Percentiles rank a stretch among this genome's conserved stretches.
phyloP scores from a whole-genome alignment of 768 basidiomycete genomes.

The Boletus vermiculosoides region DNA sequence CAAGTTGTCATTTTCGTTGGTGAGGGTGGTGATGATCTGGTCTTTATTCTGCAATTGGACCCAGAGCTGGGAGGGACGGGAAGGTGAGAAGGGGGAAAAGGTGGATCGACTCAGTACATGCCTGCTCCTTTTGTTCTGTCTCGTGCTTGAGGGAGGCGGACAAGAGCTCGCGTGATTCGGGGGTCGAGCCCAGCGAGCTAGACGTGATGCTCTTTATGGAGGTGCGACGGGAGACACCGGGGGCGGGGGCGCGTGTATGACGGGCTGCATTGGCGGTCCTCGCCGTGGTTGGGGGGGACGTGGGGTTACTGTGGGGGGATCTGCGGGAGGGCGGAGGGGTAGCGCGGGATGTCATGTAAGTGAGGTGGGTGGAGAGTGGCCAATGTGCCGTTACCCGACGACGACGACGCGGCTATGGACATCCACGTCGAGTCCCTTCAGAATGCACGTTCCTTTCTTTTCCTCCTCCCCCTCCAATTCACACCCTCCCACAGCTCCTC shows the following conservation, averaged over 20 bases:
- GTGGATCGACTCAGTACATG: conserved; percentile 30
- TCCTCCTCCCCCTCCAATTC: conserved; percentile 3
- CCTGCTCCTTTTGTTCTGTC: conserved; percentile 81
- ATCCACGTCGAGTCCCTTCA: conserved; percentile 35
- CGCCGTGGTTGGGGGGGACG: conserved; percentile 40
- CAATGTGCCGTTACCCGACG: conserved; percentile 2
- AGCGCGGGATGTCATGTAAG: conserved; percentile 38
- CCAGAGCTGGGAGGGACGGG: conserved; percentile 53
- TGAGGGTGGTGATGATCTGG: conserved; percentile 57
- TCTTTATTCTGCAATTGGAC: conserved; percentile 79
- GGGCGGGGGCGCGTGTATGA: conserved; percentile 51
- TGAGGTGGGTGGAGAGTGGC: conserved; percentile 28
- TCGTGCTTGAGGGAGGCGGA: conserved; percentile 68
- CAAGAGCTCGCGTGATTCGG: conserved; percentile 56
- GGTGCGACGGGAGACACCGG: conserved; percentile 49
- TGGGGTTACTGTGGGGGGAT: conserved; percentile 39
- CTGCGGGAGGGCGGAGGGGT: conserved; percentile 48
- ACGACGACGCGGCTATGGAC: conserved; percentile 2
- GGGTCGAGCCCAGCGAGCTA: conserved; percentile 34
- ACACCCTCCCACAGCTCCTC: conserved; percentile 40
- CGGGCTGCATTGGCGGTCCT: conserved; percentile 42
- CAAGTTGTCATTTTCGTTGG: conserved; percentile 63
- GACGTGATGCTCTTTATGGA: conserved; percentile 46
- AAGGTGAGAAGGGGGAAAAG: conserved; percentile 10
- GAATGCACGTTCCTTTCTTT: conserved; percentile 22